Conservation (phyloP, 2,329 filamentous ascomycete genomes). For the Monosporascus sp. region DNA sequence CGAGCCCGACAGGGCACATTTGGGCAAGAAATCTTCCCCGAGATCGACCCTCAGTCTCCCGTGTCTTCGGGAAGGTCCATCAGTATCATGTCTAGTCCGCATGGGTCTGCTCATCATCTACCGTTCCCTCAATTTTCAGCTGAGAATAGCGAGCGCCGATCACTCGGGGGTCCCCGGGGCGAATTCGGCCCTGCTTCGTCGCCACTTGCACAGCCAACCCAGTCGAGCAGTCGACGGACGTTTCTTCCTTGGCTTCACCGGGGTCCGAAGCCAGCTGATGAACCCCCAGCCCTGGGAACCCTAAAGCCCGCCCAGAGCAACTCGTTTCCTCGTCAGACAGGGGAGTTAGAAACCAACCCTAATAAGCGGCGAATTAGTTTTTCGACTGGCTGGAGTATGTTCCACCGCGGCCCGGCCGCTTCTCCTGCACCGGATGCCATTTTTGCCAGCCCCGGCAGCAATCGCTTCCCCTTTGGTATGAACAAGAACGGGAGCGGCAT, state of each 20-base stretch:
- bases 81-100: constrained; percentile 56
- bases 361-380: constrained; percentile 55
- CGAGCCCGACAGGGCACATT: constrained; percentile 30
- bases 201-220: constrained; percentile 29
- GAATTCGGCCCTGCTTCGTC: constrained; percentile 34
- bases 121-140: constrained; percentile 44
- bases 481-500: constrained; percentile 41
- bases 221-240: constrained; percentile 36
- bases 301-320: constrained; percentile 70
- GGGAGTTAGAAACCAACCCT: constrained; percentile 46
- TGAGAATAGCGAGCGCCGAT: constrained; percentile 40
- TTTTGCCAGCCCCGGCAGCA: constrained; percentile 11
- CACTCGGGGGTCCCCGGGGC: constrained; percentile 27
- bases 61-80: constrained; percentile 52
- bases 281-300: constrained; percentile 60
- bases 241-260: constrained; percentile 59
- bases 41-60: constrained; percentile 53
- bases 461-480: constrained; percentile 18
- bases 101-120: constrained; percentile 53
- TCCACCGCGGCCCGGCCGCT: constrained; percentile 47
- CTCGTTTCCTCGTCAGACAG: constrained; percentile 63
- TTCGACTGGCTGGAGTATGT: constrained; percentile 50
- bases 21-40: constrained; percentile 28
- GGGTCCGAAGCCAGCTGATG: constrained; percentile 54
- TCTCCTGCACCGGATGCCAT: constrained; percentile 36